Percentiles rank a stretch among this genome's conserved stretches.
Conservation (phyloP, 495 filamentous ascomycete species). For the Cladorrhinum samala region DNA sequence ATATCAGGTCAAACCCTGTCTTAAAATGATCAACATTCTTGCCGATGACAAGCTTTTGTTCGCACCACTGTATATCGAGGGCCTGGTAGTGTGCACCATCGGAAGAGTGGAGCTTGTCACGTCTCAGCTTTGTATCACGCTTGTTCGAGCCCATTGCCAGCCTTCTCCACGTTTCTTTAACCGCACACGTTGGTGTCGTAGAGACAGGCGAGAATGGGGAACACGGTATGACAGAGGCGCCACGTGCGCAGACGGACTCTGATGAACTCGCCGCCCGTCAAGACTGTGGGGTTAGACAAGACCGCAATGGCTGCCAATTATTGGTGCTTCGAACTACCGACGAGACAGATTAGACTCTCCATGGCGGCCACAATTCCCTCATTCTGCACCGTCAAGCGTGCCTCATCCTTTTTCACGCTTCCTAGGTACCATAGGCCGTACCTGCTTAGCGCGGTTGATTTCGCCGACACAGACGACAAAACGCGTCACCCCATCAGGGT, state of each 20-base stretch:
- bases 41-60: constrained; percentile 3
- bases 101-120: constrained; percentile 5
- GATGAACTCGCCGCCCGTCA: background rate
- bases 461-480: no score
- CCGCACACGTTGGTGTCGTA: background rate
- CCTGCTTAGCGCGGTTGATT: background rate
- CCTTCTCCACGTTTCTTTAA: constrained; percentile 17
- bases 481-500: background rate
- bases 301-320: constrained; percentile 12
- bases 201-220: background rate
- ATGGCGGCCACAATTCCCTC: constrained; percentile 6
- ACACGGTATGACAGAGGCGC: constrained; percentile 8
- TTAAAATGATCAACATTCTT: background rate
- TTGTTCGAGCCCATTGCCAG: constrained; percentile 17
- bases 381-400: background rate
- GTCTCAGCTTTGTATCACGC: constrained; percentile 25
- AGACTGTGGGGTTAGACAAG: background rate
- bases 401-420: background rate
- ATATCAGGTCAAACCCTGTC: background rate
- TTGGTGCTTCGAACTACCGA: background rate
- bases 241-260: constrained; percentile 15
- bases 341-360: constrained; percentile 4
- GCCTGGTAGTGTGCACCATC: constrained; percentile 6
- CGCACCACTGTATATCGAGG: constrained; percentile 1
- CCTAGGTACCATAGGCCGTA: background rate